phyloP scores from a whole-genome alignment of 2,329 filamentous ascomycete species.

The Escovopsis sp. region DNA sequence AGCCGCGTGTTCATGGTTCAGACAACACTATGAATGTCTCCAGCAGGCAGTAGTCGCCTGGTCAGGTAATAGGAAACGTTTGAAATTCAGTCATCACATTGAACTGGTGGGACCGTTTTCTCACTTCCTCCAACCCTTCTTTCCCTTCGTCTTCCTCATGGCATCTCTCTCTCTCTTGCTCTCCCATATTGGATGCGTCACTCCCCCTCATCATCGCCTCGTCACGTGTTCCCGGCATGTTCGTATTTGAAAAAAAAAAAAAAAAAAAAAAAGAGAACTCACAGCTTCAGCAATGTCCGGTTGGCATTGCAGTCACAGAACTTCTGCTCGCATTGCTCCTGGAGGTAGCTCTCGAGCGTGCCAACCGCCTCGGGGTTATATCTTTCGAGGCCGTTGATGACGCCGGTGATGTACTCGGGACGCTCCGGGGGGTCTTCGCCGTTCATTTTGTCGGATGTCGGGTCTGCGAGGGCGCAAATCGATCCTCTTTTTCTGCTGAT shows the following conservation, averaged over 20 bases:
- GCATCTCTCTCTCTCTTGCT: no score
- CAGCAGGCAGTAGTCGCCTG: conserved; percentile 20
- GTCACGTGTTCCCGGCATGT: not conserved
- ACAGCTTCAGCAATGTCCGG: conserved; percentile 92
- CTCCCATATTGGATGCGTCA: no score
- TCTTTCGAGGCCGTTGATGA: conserved; percentile 92
- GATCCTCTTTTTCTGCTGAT: conserved; percentile 5
- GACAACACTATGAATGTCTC: conserved; percentile 49
- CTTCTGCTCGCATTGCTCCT: conserved; percentile 86
- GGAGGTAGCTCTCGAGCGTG: conserved; percentile 87
- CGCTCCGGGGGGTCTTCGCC: conserved; percentile 81
- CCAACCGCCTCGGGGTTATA: conserved; percentile 97
- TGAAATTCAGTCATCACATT: conserved; percentile 58
- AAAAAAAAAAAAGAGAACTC: conserved; percentile 31
- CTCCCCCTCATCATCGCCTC: not conserved
- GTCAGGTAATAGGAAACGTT: conserved; percentile 99
- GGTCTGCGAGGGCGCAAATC: not conserved
- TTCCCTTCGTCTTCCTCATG: no score
- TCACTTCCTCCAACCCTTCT: no score
- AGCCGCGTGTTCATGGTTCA: conserved; percentile 30
- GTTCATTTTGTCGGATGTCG: conserved; percentile 36
- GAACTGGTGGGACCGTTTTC: not conserved
- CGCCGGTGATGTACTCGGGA: conserved; percentile 80
- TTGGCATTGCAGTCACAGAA: conserved; percentile 96
- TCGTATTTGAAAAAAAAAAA: conserved; percentile 3